phyloP scores from a whole-genome alignment of 169 alveolate species.

The Besnoitia besnoiti region DNA sequence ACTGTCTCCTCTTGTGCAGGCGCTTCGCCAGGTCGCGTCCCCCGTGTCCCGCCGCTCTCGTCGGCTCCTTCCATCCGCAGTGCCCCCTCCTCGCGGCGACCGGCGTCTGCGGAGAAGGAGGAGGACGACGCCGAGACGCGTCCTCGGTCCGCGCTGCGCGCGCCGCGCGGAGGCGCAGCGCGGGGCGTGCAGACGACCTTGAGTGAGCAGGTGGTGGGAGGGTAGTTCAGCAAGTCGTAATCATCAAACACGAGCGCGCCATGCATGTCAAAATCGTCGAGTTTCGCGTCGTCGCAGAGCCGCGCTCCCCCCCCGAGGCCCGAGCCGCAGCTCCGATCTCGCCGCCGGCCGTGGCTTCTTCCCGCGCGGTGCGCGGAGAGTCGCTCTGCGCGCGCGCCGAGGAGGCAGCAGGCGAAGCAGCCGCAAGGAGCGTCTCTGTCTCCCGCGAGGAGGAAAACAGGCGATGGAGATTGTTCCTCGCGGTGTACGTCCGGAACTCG shows the following conservation, averaged over 20 bases:
- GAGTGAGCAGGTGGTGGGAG: background rate
- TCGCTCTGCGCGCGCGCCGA: background rate
- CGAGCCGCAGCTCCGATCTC: background rate
- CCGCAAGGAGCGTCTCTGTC: too few relatives aligned
- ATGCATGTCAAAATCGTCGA: background rate
- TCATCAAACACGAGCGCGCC: conserved; percentile 2
- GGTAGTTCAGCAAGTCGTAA: background rate
- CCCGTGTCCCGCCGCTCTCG: too few relatives aligned
- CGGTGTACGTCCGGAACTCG: background rate
- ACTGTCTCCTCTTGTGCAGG: too few relatives aligned
- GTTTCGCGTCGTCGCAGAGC: background rate
- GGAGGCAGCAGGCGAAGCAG: background rate
- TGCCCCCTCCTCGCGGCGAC: too few relatives aligned
- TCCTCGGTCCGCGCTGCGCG: too few relatives aligned
- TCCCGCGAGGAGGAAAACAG: too few relatives aligned
- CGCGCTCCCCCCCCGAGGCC: background rate
- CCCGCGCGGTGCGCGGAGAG: background rate
- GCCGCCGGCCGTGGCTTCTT: background rate
- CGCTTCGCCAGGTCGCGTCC: too few relatives aligned
- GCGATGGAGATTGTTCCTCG: background rate
- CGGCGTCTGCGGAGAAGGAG: too few relatives aligned
- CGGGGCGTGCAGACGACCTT: too few relatives aligned
- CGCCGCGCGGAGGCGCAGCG: too few relatives aligned
- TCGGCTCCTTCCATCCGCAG: too few relatives aligned
- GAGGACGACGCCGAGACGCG: too few relatives aligned